Base-by-base conservation (phyloP, 2,329 filamentous ascomycete genomes). In the Botrytis aclada region DNA sequence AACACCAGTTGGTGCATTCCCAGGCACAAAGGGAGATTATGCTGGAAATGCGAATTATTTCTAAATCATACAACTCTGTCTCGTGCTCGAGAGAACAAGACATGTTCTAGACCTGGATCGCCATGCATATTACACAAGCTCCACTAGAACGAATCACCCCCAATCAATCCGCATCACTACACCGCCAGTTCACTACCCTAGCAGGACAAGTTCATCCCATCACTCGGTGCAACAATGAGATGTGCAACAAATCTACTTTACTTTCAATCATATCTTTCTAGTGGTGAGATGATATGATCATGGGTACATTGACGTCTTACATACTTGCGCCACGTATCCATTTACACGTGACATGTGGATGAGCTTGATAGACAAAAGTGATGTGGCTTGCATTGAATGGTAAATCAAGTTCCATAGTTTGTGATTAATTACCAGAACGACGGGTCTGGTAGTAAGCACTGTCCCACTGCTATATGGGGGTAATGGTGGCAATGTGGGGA, bases 1-100 rank as follows among this genome's bases (percentile, higher is more conserved):
- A 20, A 47, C 60, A 25, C 83, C 84, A 9, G 82, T 84, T 22
- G 87, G 87, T 5, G 84, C 85, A 0, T 89, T 87, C 75, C 86
- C 87, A 6, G 86, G 85, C 12, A 83, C 84, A 0, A 80, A 81
- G 41, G 78, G 77, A 4, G 83, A 85, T 45, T 85, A 85, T 77
- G 75, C 80, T 37, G 74, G 78, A 4, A 76, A 72, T 47, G 71
- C 76, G n/a, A 76, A 76, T 64, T 80, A 80, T 74, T 80, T 77
- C 70, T 80, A 34, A 70, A 39, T 32, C 9, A 41, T 14, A n/a
- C 16, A 16, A 29, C 47, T 32, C 29, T 25, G 34, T 72, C 14
- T 67, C 37, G n/a, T n/a, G n/a, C 34, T 22, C 22, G 14, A 51
- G 22, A 51, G 34, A n/a, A 18, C 20, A 65, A 64, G 25, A 65